A percentile compares a stretch with the other conserved stretches of the same genome.
Conservation (phyloP, 371 early-diverging fungal species). For the Circinella umbellata region DNA sequence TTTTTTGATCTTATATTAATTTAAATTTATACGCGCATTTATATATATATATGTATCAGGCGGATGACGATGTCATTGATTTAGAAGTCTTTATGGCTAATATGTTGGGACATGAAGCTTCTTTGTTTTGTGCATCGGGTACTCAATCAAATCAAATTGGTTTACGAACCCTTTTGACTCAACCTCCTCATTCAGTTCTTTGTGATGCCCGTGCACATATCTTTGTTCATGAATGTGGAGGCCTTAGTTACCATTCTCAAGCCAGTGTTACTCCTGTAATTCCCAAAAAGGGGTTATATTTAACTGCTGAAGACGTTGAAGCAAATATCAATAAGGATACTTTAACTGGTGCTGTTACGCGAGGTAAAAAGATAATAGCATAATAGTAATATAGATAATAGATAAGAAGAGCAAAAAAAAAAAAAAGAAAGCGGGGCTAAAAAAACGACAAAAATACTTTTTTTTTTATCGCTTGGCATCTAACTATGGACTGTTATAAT, state of each 20-base stretch:
- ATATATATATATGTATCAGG: not conserved
- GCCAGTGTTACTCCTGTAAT: slow-evolving; percentile 76
- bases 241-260: slow-evolving; percentile 74
- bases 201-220: slow-evolving; percentile 84
- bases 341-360: slow-evolving; percentile 71
- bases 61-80: slow-evolving; percentile 40
- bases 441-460: not conserved
- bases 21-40: too few relatives aligned
- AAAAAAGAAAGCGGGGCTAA: not conserved
- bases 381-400: not conserved
- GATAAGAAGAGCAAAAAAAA: not conserved
- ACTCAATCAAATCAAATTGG: slow-evolving; percentile 27
- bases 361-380: slow-evolving; percentile 21
- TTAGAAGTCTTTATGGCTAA: slow-evolving; percentile 74
- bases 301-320: slow-evolving; percentile 75
- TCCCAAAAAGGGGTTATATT: slow-evolving; percentile 60
- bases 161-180: slow-evolving; percentile 39
- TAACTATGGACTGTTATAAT: not conserved
- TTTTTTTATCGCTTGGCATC: too few relatives aligned
- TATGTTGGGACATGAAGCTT: slow-evolving; percentile 79
- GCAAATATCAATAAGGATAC: slow-evolving; percentile 31
- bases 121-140: slow-evolving; percentile 76
- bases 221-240: slow-evolving; percentile 81
- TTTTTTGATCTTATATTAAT: too few relatives aligned
- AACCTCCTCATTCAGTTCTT: slow-evolving; percentile 83